Evolutionary conservation across 176 grass and related monocot genomes (phyloP).

Genomic region (Avena sativa): DNA sequence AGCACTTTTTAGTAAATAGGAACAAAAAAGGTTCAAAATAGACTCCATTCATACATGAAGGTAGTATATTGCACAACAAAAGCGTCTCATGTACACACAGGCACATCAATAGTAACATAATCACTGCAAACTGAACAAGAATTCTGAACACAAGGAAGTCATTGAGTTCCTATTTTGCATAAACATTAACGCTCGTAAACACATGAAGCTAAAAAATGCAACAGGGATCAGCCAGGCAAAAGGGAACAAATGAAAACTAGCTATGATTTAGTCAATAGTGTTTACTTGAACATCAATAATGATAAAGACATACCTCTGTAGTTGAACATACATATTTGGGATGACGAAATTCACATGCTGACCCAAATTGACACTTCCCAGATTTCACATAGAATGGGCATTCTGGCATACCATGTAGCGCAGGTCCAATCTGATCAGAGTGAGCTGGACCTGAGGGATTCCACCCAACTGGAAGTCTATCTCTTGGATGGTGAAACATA

Average conservation of each 20-base stretch:
- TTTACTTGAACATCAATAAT: background rate
- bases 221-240: background rate
- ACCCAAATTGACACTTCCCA: conserved; percentile 52
- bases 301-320: conserved; percentile 44
- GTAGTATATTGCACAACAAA: background rate
- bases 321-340: conserved; percentile 10
- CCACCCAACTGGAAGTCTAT: conserved; percentile 43
- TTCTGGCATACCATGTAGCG: conserved; percentile 24
- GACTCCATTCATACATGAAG: background rate
- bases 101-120: background rate
- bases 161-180: conserved; percentile 23
- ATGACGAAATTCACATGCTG: conserved; percentile 51
- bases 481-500: conserved; percentile 60
- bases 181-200: background rate
- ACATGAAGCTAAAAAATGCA: conserved; percentile 1
- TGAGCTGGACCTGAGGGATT: conserved; percentile 18
- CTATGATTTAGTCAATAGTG: background rate
- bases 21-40: background rate
- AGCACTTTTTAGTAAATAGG: background rate
- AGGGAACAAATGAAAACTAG: conserved; percentile 3
- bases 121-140: conserved; percentile 14
- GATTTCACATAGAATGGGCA: conserved; percentile 51
- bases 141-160: background rate
- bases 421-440: conserved; percentile 11
- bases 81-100: background rate